Percentiles rank a stretch among this genome's conserved stretches.
Conservation (phyloP, 2,329 filamentous ascomycete species). For the Trichoderma sp. region DNA sequence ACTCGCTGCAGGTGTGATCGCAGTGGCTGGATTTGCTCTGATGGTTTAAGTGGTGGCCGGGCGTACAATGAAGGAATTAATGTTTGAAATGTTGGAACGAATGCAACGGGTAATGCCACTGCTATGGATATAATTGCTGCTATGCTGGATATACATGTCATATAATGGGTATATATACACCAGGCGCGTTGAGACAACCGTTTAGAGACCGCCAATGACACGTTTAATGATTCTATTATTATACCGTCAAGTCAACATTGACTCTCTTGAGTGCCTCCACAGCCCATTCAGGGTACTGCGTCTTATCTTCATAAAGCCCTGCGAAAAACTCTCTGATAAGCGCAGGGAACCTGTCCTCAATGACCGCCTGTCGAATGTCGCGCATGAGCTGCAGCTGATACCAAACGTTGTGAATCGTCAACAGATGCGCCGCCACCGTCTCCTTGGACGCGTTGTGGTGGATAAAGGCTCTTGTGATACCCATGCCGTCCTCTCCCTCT, state of each 20-base stretch:
- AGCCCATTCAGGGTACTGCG: constrained; percentile 78
- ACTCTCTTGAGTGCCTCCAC: constrained; percentile 74
- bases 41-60: neutral
- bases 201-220: neutral
- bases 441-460: constrained; percentile 93
- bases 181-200: neutral
- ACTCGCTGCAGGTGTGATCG: neutral
- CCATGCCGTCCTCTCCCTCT: constrained; percentile 66
- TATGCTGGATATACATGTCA: neutral
- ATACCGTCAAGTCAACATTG: constrained; percentile 61
- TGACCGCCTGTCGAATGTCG: constrained; percentile 69
- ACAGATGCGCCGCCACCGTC: constrained; percentile 78
- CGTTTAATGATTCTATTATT: constrained; percentile 13
- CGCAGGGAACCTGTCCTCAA: constrained; percentile 75
- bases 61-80: neutral
- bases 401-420: constrained; percentile 95
- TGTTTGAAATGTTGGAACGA: neutral
- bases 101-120: neutral
- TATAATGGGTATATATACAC: neutral
- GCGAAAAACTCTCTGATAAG: constrained; percentile 79
- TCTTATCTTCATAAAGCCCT: constrained; percentile 61
- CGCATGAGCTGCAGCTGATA: constrained; percentile 86
- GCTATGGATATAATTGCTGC: neutral
- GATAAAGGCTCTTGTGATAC: constrained; percentile 83
- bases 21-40: neutral